These are phyloP conservation scores for Primulina eburnea DNA, from an alignment of 257 asterid genomes.

Conservation along the genomic window DNA sequence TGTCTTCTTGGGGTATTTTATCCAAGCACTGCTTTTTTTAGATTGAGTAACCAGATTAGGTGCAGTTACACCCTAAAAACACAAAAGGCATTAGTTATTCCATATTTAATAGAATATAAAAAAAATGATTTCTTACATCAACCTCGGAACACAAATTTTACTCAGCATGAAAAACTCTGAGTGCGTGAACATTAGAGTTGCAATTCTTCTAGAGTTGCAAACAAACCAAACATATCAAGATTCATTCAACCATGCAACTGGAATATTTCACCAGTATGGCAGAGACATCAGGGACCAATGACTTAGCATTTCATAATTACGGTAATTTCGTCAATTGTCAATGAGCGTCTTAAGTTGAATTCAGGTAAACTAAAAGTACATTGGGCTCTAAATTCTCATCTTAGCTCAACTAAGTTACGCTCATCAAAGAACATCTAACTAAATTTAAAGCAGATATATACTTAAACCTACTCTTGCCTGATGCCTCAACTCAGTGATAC, in stretches of 20 bases:
- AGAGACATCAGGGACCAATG: background rate
- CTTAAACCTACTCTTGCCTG: too few species aligned
- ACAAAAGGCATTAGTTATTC: conserved; percentile 6
- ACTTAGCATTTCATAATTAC: background rate
- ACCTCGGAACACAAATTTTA: background rate
- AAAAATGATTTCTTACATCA: background rate
- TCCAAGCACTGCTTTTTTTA: conserved; percentile 20
- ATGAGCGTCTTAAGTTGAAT: background rate
- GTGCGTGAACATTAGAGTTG: too few species aligned
- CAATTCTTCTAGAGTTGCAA: background rate
- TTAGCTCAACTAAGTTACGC: background rate
- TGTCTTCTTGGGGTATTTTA: conserved; percentile 40
- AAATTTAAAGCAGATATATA: background rate
- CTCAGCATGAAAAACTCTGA: too few species aligned
- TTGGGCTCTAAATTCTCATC: background rate
- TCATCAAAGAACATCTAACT: background rate
- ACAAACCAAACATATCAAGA: background rate
- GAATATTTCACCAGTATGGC: background rate
- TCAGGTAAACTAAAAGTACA: background rate
- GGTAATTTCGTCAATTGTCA: background rate
- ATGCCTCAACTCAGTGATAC: background rate
- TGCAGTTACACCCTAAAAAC: conserved; percentile 27
- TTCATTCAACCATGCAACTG: background rate
- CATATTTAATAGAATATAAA: background rate
- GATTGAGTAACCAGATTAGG: conserved; percentile 31